Percentiles rank a stretch among this genome's conserved stretches.
Evolutionary conservation across 2,329 filamentous ascomycete species (phyloP).

Genomic region (Phyllosticta citriasiana): DNA sequence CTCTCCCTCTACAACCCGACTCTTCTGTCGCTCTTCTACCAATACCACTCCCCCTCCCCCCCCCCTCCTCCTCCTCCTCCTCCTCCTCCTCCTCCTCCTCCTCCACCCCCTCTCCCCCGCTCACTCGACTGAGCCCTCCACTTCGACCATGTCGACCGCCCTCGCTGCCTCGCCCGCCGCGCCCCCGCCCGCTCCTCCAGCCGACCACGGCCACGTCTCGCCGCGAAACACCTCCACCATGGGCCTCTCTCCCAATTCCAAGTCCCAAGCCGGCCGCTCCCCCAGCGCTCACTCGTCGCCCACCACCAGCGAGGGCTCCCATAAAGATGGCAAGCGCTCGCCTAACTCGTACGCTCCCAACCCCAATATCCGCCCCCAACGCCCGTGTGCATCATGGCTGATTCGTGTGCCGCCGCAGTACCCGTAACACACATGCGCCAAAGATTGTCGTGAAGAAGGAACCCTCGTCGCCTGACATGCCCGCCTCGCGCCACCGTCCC

Average conservation of each 20-base stretch:
- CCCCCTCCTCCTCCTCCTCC: not conserved
- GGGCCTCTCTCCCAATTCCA: slow-evolving; percentile 26
- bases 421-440: slow-evolving; percentile 47
- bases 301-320: slow-evolving; percentile 24
- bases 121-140: not conserved
- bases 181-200: slow-evolving; percentile 28
- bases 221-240: slow-evolving; percentile 34
- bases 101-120: not conserved
- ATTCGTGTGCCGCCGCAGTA: slow-evolving; percentile 30
- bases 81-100: slow-evolving; percentile 2
- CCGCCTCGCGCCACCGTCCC: slow-evolving; percentile 62
- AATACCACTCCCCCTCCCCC: not conserved
- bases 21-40: not conserved
- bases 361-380: slow-evolving; percentile 9
- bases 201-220: slow-evolving; percentile 18
- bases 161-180: slow-evolving; percentile 34
- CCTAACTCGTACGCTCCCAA: slow-evolving; percentile 38
- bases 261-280: slow-evolving; percentile 22
- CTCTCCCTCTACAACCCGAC: too few relatives aligned
- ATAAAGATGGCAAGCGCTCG: slow-evolving; percentile 42
- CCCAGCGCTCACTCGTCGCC: slow-evolving; percentile 29
- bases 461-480: slow-evolving; percentile 72
- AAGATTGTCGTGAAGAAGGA: slow-evolving; percentile 97
- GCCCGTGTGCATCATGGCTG: not conserved
- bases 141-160: slow-evolving; percentile 35